phyloP scores from a whole-genome alignment of 768 basidiomycete genomes.

The Atractiella rhizophila region DNA sequence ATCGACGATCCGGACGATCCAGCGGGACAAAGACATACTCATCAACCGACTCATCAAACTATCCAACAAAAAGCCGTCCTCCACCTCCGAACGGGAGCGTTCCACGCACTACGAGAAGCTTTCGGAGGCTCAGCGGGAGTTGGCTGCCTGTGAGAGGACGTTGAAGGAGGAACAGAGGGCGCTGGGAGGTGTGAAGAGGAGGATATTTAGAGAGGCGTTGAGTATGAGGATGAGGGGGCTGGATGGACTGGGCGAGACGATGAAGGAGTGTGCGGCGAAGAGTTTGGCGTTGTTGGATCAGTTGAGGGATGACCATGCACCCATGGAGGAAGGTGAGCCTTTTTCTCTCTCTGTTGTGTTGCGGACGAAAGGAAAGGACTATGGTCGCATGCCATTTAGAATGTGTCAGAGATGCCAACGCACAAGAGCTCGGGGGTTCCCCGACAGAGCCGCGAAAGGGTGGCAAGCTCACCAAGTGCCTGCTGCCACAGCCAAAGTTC shows the following conservation, averaged over 20 bases:
- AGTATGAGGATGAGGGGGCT: constrained; percentile 14
- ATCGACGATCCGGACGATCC: constrained; percentile 12
- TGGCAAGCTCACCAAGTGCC: too few relatives aligned
- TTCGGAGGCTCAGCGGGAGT: constrained; percentile 15
- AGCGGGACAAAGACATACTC: constrained; percentile 18
- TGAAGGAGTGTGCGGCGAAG: constrained; percentile 10
- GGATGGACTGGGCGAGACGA: constrained; percentile 13
- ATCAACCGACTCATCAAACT: constrained; percentile 16
- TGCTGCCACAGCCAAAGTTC: neutral
- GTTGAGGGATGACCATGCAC: neutral
- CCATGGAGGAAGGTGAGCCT: neutral
- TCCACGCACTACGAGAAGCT: constrained; percentile 11
- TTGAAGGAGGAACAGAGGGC: constrained; percentile 14
- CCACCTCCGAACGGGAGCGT: constrained; percentile 3
- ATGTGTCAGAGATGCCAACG: too few relatives aligned
- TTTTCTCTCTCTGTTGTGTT: neutral
- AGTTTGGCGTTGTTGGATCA: constrained; percentile 4
- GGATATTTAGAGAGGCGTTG: constrained; percentile 14
- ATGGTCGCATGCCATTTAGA: neutral
- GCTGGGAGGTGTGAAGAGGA: constrained; percentile 12
- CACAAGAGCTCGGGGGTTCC: too few relatives aligned
- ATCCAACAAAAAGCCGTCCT: constrained; percentile 14
- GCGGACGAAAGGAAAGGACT: neutral
- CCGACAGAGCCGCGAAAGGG: too few relatives aligned
- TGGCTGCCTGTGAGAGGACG: constrained; percentile 15